Evolutionary conservation across 2,329 filamentous ascomycete genomes (phyloP).

Genomic region (Verticillium tricorpus): DNA sequence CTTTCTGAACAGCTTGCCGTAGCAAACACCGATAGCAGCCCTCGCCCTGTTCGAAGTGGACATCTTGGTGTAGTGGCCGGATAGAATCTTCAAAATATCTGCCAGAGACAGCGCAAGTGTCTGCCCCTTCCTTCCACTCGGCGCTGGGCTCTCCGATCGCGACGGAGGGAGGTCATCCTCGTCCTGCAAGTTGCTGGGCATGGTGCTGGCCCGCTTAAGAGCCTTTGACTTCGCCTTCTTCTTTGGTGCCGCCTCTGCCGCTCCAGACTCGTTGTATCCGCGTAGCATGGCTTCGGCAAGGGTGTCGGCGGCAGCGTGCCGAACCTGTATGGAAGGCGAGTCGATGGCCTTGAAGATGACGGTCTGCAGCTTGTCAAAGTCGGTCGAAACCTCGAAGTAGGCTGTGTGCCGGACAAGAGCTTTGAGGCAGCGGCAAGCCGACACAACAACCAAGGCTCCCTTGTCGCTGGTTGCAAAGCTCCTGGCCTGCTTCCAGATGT

Average conservation of each 20-base stretch:
- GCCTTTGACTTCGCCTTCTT: slow-evolving; percentile 64
- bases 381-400: slow-evolving; percentile 82
- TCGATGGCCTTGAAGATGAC: slow-evolving; percentile 85
- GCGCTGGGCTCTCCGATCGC: slow-evolving; percentile 69
- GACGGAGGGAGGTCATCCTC: slow-evolving; percentile 63
- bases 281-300: slow-evolving; percentile 80
- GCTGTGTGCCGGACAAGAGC: slow-evolving; percentile 65
- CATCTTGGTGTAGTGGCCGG: slow-evolving; percentile 72
- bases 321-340: slow-evolving; percentile 66
- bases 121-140: slow-evolving; percentile 63
- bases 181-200: slow-evolving; percentile 58
- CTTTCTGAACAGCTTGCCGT: slow-evolving; percentile 72
- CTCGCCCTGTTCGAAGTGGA: slow-evolving; percentile 77
- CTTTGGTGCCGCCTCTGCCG: slow-evolving; percentile 46
- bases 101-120: slow-evolving; percentile 69
- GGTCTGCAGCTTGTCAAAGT: slow-evolving; percentile 84
- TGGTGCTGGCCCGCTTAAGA: slow-evolving; percentile 54
- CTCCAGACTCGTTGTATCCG: slow-evolving; percentile 62
- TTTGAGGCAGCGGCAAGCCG: slow-evolving; percentile 75
- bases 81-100: slow-evolving; percentile 76
- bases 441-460: slow-evolving; percentile 72
- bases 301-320: slow-evolving; percentile 82
- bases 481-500: slow-evolving; percentile 89
- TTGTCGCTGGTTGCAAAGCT: slow-evolving; percentile 76
- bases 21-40: slow-evolving; percentile 82